Evolutionary conservation across 2,329 filamentous ascomycete genomes (phyloP).

Genomic region (Fusarium marasasianum): DNA sequence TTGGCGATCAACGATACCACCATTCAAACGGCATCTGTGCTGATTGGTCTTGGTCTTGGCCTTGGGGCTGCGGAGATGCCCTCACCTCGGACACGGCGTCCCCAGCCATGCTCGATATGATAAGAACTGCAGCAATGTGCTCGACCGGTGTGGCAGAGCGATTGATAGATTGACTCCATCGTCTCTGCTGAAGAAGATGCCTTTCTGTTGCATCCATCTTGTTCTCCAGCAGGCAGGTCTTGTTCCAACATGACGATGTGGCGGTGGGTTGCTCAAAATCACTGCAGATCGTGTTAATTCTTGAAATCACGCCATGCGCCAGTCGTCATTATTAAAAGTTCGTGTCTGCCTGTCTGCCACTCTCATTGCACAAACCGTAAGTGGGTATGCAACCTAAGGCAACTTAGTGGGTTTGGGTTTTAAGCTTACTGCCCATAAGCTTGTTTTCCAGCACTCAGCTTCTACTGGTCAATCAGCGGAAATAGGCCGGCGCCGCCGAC

Average conservation of each 20-base stretch:
- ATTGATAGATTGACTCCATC: not conserved
- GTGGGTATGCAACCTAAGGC: not conserved
- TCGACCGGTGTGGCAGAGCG: not conserved
- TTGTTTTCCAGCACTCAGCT: slow-evolving; percentile 20
- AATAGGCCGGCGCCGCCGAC: slow-evolving; percentile 13
- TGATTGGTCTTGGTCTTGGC: slow-evolving; percentile 1
- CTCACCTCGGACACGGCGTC: slow-evolving; percentile 11
- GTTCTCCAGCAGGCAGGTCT: not conserved
- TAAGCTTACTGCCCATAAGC: slow-evolving; percentile 28
- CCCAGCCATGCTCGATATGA: not conserved
- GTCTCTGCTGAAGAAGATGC: not conserved
- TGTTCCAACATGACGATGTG: not conserved
- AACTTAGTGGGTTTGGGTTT: not conserved
- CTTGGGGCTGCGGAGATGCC: not conserved
- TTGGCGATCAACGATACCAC: slow-evolving; percentile 9
- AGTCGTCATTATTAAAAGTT: not conserved
- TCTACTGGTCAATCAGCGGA: slow-evolving; percentile 8
- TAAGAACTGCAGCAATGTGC: not conserved
- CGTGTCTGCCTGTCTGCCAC: not conserved
- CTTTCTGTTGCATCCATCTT: not conserved
- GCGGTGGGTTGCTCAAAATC: not conserved
- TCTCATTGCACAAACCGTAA: not conserved
- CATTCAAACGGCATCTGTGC: not conserved
- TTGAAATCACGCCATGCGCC: slow-evolving; percentile 14
- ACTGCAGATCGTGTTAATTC: not conserved